Base-by-base conservation (phyloP, 2,329 filamentous ascomycete species). In the Alternaria sp. region DNA sequence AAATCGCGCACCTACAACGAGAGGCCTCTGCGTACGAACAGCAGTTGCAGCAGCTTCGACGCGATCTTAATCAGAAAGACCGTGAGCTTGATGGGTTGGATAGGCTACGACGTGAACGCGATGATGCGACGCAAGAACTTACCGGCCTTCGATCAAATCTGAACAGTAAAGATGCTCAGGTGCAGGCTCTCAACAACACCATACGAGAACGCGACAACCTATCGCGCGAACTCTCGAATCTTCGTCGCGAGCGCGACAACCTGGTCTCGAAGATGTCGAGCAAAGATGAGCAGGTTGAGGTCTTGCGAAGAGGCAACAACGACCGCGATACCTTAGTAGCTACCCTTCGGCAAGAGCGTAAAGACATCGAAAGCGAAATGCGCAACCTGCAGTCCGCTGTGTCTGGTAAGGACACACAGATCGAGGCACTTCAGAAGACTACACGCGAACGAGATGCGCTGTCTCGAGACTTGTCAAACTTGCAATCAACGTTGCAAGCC, bases 351-450 rank as follows among this genome's bases (percentile, higher is more conserved):
- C 62, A 71, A 28, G 69, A 75, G 42, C 67, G 72, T 8, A 63
- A 67, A 17, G 52, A 67, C 4, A 56, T 67, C 4, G 67, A 71
- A 41, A 62, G 58, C 23, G 68, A 72, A 41, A 57, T 70, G 66
- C 67, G 66, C 29, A 67, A 44, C 13, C 14, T 72, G n/a, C 67
- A 72, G 13, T 66, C 69, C 8, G 65, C 68, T 7, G 65, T 74
- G 53, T 72, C 70, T 14, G 65, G 63, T 36, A 73, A 75, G 29
- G 72, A 76, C 11, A 67, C 67, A 8, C 71, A 77, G 49, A 74
- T 77, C 31, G 74, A 76, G 51, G 74, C 74, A 2, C 60, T 77
- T 8, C 74, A 77, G 51, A 74, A 65, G 41, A 55, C 75, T 14
- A 73, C 70, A 23, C 72, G 73, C 3, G 75, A 78, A 52, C 68